These are phyloP conservation scores for Sclerotiophoma versabilis DNA, from an alignment of 2,329 filamentous ascomycete genomes.

Conservation along the genomic window DNA sequence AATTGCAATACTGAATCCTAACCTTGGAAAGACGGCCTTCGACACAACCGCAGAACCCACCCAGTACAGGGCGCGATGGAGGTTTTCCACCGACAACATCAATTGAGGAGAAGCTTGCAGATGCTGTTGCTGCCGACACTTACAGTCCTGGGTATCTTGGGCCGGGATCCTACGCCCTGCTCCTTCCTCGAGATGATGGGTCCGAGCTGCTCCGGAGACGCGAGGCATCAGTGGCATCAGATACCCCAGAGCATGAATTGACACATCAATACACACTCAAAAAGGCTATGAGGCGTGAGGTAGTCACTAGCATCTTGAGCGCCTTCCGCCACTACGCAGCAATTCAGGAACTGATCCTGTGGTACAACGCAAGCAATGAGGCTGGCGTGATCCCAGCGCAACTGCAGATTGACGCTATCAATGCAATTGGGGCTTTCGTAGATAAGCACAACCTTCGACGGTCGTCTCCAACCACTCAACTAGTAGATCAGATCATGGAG, in stretches of 20 bases:
- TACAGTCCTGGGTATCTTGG: conserved; percentile 45
- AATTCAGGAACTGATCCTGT: conserved; percentile 34
- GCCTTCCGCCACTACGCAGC: conserved; percentile 36
- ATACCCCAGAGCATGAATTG: conserved; percentile 37
- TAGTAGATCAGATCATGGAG: conserved; percentile 37
- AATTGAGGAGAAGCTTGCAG: conserved; percentile 34
- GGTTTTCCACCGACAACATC: conserved; percentile 17
- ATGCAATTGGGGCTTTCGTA: conserved; percentile 37
- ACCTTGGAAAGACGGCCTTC: conserved; percentile 26
- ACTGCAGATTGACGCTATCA: conserved; percentile 45
- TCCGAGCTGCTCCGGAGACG: conserved; percentile 23
- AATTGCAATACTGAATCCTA: not conserved
- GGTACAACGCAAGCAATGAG: conserved; percentile 38
- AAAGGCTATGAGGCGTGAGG: conserved; percentile 40
- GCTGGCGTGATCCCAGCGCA: conserved; percentile 47
- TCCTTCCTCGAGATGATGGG: conserved; percentile 39
- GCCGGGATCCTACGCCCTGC: conserved; percentile 42
- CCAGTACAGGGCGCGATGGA: conserved; percentile 11
- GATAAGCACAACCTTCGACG: conserved; percentile 40
- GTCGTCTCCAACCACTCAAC: conserved; percentile 31
- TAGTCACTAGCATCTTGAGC: conserved; percentile 37
- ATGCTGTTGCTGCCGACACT: conserved; percentile 42
- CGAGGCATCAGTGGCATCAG: conserved; percentile 34
- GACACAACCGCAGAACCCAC: conserved; percentile 10
- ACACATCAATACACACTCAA: conserved; percentile 41